Conservation (phyloP, 164 flowering plant species). For the Magnolia kwangsiensis region DNA sequence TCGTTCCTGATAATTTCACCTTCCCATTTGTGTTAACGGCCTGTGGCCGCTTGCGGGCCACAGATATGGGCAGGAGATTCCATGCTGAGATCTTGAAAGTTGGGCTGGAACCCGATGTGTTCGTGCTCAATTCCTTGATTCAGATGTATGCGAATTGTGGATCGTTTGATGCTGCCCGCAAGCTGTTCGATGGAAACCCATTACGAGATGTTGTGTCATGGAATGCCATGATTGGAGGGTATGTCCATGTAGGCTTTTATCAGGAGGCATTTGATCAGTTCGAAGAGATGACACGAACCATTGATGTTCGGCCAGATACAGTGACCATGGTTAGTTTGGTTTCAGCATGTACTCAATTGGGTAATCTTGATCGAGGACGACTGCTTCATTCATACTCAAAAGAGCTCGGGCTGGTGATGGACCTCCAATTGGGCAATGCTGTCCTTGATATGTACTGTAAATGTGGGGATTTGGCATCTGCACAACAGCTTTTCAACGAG, state of each 20-base stretch:
- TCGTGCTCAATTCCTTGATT: slow-evolving; percentile 20
- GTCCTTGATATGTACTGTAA: slow-evolving; percentile 22
- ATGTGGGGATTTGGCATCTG: slow-evolving; percentile 28
- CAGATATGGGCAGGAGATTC: slow-evolving; percentile 9
- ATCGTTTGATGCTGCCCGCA: slow-evolving; percentile 6
- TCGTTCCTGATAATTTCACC: slow-evolving; percentile 16
- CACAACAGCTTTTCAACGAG: slow-evolving; percentile 14
- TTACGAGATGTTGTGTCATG: slow-evolving; percentile 23
- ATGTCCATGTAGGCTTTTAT: slow-evolving; percentile 3
- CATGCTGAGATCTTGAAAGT: slow-evolving; percentile 13
- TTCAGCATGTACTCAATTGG: slow-evolving; percentile 13
- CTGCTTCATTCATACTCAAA: slow-evolving; percentile 12
- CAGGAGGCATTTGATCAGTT: slow-evolving; percentile 15
- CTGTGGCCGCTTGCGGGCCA: slow-evolving; percentile 2
- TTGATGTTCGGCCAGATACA: slow-evolving; percentile 13
- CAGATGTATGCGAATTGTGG: slow-evolving; percentile 17
- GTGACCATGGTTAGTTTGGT: slow-evolving; percentile 15
- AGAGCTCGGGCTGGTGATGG: slow-evolving; percentile 4
- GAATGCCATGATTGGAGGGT: slow-evolving; percentile 20
- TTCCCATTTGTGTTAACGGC: slow-evolving; percentile 18
- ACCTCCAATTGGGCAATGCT: slow-evolving; percentile 13
- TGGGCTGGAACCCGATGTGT: slow-evolving; percentile 16
- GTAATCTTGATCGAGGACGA: slow-evolving; percentile 14
- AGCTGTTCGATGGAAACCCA: slow-evolving; percentile 20
- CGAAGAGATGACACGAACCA: slow-evolving; percentile 12